These are phyloP conservation scores for Vaccinium darrowii DNA, from an alignment of 148 eudicot species.

Conservation along the genomic window DNA sequence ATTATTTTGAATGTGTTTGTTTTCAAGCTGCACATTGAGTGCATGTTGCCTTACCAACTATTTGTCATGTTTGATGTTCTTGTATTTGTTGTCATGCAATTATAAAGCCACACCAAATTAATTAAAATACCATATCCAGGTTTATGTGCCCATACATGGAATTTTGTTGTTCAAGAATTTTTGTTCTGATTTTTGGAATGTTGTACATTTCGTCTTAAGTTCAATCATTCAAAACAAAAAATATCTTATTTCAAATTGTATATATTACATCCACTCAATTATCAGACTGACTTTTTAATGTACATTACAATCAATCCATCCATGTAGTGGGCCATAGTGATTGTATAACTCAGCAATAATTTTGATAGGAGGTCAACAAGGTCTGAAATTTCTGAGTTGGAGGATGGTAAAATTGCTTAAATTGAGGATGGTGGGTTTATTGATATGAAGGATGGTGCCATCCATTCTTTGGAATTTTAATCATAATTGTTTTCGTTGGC, in stretches of 20 bases:
- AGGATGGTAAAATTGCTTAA: too few species aligned
- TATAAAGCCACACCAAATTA: not conserved
- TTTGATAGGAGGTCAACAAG: not conserved
- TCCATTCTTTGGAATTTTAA: too few species aligned
- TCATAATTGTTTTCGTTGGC: too few species aligned
- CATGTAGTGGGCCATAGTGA: not conserved
- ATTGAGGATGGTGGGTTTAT: too few species aligned
- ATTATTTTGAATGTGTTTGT: not conserved
- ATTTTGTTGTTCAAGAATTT: not conserved
- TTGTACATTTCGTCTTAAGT: not conserved
- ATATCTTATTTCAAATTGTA: not conserved
- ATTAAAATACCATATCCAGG: not conserved
- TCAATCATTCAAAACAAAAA: conserved; percentile 9
- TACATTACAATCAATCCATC: conserved; percentile 11
- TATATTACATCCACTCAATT: not conserved
- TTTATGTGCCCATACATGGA: not conserved
- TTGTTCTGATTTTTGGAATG: not conserved
- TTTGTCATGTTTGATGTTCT: not conserved
- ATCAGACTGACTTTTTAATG: not conserved
- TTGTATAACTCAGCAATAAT: conserved; percentile 2
- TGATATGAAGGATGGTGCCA: too few species aligned
- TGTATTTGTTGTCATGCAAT: not conserved
- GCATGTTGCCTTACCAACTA: not conserved
- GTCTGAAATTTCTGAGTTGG: too few species aligned
- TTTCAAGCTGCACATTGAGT: not conserved